These are phyloP conservation scores for Colletotrichum plurivorum DNA, from an alignment of 2,329 filamentous ascomycete genomes.

Conservation along the genomic window DNA sequence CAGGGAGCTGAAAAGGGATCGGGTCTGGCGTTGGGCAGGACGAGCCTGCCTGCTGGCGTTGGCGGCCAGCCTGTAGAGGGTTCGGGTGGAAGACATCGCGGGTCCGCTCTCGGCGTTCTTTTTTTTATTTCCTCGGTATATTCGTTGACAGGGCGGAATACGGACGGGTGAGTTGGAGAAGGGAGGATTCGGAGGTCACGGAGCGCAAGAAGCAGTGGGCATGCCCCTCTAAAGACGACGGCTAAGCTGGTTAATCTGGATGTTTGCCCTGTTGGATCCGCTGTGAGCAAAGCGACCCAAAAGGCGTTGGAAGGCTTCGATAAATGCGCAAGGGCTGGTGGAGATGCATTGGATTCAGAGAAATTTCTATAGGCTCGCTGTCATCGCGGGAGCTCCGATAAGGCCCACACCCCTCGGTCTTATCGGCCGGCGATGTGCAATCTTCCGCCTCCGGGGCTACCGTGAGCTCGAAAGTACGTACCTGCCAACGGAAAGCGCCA, in stretches of 20 bases:
- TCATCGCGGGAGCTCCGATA: constrained; percentile 40
- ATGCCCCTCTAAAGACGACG: background rate
- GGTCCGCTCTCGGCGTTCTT: constrained; percentile 19
- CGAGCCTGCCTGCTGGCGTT: constrained; percentile 49
- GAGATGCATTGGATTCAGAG: constrained; percentile 40
- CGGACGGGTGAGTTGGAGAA: background rate
- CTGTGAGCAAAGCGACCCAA: constrained; percentile 18
- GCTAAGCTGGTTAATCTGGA: background rate
- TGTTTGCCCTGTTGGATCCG: constrained; percentile 21
- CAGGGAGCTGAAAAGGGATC: constrained; percentile 14
- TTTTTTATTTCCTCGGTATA: constrained; percentile 7
- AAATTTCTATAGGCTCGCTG: constrained; percentile 39
- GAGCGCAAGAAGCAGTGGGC: background rate
- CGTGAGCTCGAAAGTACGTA: too few species aligned
- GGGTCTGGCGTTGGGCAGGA: constrained; percentile 42
- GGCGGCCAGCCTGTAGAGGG: constrained; percentile 50
- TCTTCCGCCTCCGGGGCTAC: constrained; percentile 32
- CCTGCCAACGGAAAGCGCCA: too few species aligned
- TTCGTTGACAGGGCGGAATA: background rate
- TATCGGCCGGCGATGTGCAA: constrained; percentile 37
- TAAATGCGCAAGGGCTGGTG: constrained; percentile 37
- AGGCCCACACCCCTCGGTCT: constrained; percentile 37
- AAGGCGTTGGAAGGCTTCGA: constrained; percentile 32
- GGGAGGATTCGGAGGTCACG: background rate
- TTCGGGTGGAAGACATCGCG: constrained; percentile 28